A percentile compares a stretch with the other conserved stretches of the same genome.
phyloP scores from a whole-genome alignment of 805 yeast species.

The Starmerella bacillaris region DNA sequence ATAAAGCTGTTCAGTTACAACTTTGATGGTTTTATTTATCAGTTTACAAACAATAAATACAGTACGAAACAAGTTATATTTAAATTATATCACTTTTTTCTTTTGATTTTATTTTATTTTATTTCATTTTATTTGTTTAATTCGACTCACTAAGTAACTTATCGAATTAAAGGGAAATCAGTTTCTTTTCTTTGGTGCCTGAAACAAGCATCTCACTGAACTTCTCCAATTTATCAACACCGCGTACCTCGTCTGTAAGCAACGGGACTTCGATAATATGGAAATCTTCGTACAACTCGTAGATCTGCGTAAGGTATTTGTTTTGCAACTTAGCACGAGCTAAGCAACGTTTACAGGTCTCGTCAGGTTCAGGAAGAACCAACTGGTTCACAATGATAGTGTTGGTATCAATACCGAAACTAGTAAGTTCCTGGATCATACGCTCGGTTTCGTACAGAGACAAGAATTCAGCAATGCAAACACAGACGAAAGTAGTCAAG shows the following conservation, averaged over 20 bases:
- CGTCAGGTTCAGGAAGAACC: constrained; percentile 56
- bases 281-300: constrained; percentile 90
- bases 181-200: not conserved
- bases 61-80: no score
- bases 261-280: constrained; percentile 91
- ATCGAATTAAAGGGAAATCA: no score
- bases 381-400: constrained; percentile 91
- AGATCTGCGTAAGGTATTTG: constrained; percentile 88
- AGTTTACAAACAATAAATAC: no score
- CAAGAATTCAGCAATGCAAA: constrained; percentile 90
- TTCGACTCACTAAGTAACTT: not conserved
- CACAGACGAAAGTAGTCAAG: constrained; percentile 80
- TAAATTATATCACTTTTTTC: no score
- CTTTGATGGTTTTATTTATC: no score
- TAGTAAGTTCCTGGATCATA: constrained; percentile 86
- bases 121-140: not conserved
- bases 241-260: constrained; percentile 88
- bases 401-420: constrained; percentile 90
- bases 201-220: constrained; percentile 63
- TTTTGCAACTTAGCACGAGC: constrained; percentile 91
- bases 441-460: constrained; percentile 95
- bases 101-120: no score
- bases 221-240: constrained; percentile 63
- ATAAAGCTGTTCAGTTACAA: no score
- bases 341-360: constrained; percentile 71